Percentiles rank a stretch among this genome's conserved stretches.
Conservation (phyloP, 169 alveolate genomes). For the Cryptosporidium xiaoi region DNA sequence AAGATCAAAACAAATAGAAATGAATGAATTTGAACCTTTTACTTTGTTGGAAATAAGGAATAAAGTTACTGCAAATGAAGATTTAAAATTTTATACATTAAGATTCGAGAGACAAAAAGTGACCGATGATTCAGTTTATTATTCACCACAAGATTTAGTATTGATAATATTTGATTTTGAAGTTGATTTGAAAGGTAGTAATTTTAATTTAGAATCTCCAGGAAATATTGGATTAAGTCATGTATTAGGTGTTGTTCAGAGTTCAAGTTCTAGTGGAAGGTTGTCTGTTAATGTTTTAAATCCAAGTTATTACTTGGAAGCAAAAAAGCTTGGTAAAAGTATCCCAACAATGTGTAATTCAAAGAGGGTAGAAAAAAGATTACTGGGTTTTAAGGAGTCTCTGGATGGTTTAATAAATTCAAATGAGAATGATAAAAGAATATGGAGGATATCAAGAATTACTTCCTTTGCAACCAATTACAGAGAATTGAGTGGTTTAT, state of each 20-base stretch:
- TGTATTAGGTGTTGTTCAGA: slow-evolving; percentile 66
- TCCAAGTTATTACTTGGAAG: slow-evolving; percentile 41
- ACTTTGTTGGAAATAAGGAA: slow-evolving; percentile 15
- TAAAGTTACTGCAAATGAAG: not conserved
- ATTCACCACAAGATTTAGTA: slow-evolving; percentile 58
- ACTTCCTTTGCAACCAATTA: slow-evolving; percentile 64
- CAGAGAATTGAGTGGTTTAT: slow-evolving; percentile 60
- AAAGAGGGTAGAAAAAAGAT: slow-evolving; percentile 23
- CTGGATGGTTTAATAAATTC: not conserved
- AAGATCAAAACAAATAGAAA: slow-evolving; percentile 67
- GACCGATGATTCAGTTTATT: slow-evolving; percentile 9
- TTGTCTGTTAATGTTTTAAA: slow-evolving; percentile 19
- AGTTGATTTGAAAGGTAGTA: not conserved
- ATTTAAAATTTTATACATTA: slow-evolving; percentile 16
- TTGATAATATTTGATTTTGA: slow-evolving; percentile 33
- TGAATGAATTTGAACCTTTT: slow-evolving; percentile 52
- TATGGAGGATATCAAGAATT: slow-evolving; percentile 51
- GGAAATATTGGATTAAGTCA: slow-evolving; percentile 18
- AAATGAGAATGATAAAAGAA: not conserved
- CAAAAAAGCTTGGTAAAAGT: not conserved
- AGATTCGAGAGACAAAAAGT: slow-evolving; percentile 1
- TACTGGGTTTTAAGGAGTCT: slow-evolving; percentile 6
- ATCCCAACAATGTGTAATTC: slow-evolving; percentile 18
- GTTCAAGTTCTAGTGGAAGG: slow-evolving; percentile 48
- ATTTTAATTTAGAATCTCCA: not conserved